phyloP scores from a whole-genome alignment of 805 yeast species.

The Wickerhamia fluorescens region DNA sequence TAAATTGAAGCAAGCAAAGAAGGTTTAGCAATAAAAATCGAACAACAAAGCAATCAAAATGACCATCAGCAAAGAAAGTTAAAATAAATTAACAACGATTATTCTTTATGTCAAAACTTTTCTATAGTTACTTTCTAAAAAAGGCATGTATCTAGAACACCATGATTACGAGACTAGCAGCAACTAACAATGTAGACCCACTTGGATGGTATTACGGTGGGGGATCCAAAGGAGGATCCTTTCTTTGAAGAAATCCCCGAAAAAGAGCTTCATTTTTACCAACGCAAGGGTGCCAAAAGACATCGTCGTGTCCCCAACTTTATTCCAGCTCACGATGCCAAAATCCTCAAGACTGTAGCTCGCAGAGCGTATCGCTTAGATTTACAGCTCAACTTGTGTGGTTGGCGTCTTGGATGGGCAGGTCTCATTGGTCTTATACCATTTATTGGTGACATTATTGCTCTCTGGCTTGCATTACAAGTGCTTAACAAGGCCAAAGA shows the following conservation, averaged over 20 bases:
- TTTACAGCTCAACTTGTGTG: slow-evolving; percentile 33
- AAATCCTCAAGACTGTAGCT: slow-evolving; percentile 29
- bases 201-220: slow-evolving; percentile 18
- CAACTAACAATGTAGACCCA: slow-evolving; percentile 14
- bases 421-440: slow-evolving; percentile 36
- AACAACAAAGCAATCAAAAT: slow-evolving; percentile 1
- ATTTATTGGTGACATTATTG: slow-evolving; percentile 33
- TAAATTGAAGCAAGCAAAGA: slow-evolving; percentile 19
- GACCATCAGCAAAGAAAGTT: not conserved
- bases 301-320: slow-evolving; percentile 28
- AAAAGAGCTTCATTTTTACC: slow-evolving; percentile 35
- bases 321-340: slow-evolving; percentile 26
- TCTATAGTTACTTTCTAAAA: slow-evolving; percentile 29
- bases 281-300: slow-evolving; percentile 32
- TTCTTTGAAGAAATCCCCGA: slow-evolving; percentile 36
- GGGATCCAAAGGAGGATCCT: slow-evolving; percentile 31
- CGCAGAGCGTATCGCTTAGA: slow-evolving; percentile 33
- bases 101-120: slow-evolving; percentile 26
- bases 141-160: slow-evolving; percentile 21
- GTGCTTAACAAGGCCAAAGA: slow-evolving; percentile 23
- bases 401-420: slow-evolving; percentile 36
- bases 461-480: slow-evolving; percentile 22
- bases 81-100: no score
- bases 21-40: slow-evolving; percentile 2
- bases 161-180: not conserved